These are phyloP conservation scores for Leccinum rimulosum DNA, from an alignment of 768 basidiomycete species.

Conservation along the genomic window DNA sequence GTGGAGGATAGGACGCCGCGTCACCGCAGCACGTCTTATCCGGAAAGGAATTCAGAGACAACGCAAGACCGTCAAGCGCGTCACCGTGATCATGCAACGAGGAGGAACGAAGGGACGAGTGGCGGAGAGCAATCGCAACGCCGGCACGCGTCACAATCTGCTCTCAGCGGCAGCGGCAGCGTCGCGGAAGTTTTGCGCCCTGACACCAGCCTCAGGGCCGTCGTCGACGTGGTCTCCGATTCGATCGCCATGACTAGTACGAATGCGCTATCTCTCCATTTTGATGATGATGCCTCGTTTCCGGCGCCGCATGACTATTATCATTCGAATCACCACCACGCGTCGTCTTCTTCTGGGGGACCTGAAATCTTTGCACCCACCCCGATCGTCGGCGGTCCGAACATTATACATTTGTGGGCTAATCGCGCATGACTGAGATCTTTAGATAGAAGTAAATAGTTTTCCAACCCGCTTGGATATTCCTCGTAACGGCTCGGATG, in stretches of 20 bases:
- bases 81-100: slow-evolving; percentile 12
- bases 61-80: slow-evolving; percentile 18
- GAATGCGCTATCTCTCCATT: slow-evolving; percentile 35
- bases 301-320: slow-evolving; percentile 25
- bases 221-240: slow-evolving; percentile 16
- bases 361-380: slow-evolving; percentile 35
- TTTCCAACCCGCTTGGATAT: not conserved
- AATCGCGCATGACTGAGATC: slow-evolving; percentile 27
- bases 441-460: not conserved
- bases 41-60: slow-evolving; percentile 15
- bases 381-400: slow-evolving; percentile 34
- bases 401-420: slow-evolving; percentile 35
- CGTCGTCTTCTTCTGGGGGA: slow-evolving; percentile 19
- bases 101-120: slow-evolving; percentile 21
- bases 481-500: not conserved
- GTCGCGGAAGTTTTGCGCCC: slow-evolving; percentile 20
- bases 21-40: slow-evolving; percentile 19
- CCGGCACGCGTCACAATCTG: slow-evolving; percentile 22
- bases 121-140: slow-evolving; percentile 6
- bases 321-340: slow-evolving; percentile 7
- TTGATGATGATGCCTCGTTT: slow-evolving; percentile 35
- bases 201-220: slow-evolving; percentile 13
- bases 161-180: not conserved
- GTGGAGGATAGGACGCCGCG: slow-evolving; percentile 12
- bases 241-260: slow-evolving; percentile 20